A percentile compares a stretch with the other conserved stretches of the same genome.
Conservation (phyloP, 1,139 yeast species). For the Taphrina pruni region DNA sequence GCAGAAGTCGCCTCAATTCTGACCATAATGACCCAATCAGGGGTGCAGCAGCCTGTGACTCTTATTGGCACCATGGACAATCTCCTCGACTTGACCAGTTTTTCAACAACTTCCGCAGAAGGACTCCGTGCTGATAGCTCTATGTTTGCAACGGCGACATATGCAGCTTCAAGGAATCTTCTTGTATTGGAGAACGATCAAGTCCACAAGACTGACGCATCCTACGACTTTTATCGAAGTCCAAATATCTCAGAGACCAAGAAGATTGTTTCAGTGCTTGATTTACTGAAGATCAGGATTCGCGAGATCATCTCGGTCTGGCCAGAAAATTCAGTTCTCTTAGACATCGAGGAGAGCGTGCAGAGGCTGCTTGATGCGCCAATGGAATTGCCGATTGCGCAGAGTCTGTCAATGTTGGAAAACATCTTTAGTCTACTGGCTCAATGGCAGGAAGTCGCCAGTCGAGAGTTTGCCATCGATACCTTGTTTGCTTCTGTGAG, state of each 20-base stretch:
- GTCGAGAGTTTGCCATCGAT: slow-evolving; percentile 71
- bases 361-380: slow-evolving; percentile 70
- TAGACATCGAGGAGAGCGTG: slow-evolving; percentile 68
- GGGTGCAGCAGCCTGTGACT: background rate
- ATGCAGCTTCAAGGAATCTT: slow-evolving; percentile 19
- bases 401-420: slow-evolving; percentile 79
- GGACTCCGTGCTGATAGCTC: background rate
- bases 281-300: slow-evolving; percentile 59
- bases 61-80: background rate
- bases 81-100: background rate
- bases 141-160: slow-evolving; percentile 24
- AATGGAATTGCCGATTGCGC: slow-evolving; percentile 72
- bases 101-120: background rate
- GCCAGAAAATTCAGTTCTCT: slow-evolving; percentile 95
- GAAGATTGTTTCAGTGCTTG: slow-evolving; percentile 51
- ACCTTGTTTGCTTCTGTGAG: slow-evolving; percentile 65
- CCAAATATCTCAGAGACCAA: slow-evolving; percentile 66
- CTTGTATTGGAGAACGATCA: background rate
- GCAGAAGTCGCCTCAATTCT: background rate
- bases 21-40: background rate
- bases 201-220: background rate
- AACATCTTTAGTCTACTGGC: slow-evolving; percentile 79
- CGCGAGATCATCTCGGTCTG: slow-evolving; percentile 66
- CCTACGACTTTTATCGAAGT: slow-evolving; percentile 73
- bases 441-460: slow-evolving; percentile 96